Base-by-base conservation (phyloP, 2,329 filamentous ascomycete species). In the Parastagonospora nodorum region DNA sequence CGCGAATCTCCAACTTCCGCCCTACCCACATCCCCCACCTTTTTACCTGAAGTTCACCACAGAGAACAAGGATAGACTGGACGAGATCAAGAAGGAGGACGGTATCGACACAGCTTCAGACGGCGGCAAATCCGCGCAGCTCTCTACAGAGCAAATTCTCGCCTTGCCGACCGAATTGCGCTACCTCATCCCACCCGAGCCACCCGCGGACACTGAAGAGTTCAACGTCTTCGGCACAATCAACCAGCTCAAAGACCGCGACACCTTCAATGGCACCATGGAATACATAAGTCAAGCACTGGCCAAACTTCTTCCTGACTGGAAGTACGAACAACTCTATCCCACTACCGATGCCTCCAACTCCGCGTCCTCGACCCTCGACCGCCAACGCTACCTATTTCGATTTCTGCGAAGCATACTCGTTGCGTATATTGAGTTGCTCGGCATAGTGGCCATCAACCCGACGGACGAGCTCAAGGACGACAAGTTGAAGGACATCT, bases 1-100 rank as follows among this genome's bases (percentile, higher is more conserved):
- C 14, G 65, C 67, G n/a, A 61, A 67, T 27, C 57, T 60, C 16
- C 41, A 60, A 15, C 57, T 60, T 37, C 63, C 64, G 38, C 61
- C 87, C 35, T 96, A 92, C 71, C 93, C 94, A 19, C 85, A 88
- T 45, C 94, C 94, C 24, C 94, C 94, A 24, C 87, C 88, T 1
- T 96, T 97, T 77, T 97, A 90, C 86, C 87, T 88, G 61, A 82
- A 89, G 71, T 97, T 97, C 75, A 96, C 90, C 0, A 73, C 85
- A 2, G 84, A 88, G 27, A 95, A 93, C 67, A 66, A 90, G 45
- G 75, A 83, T 11, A 84, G 84, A 41, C 75, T 89, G 19, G 74
- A 80, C 48, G 67, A 80, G 33, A 68, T 82, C 45, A 81, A 80
- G 58, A 74, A 73, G 19, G 69, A 76, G 14, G 55, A 49, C 29